Conservation (phyloP, 768 basidiomycete species). For the Symmetrospora coprosmae region DNA sequence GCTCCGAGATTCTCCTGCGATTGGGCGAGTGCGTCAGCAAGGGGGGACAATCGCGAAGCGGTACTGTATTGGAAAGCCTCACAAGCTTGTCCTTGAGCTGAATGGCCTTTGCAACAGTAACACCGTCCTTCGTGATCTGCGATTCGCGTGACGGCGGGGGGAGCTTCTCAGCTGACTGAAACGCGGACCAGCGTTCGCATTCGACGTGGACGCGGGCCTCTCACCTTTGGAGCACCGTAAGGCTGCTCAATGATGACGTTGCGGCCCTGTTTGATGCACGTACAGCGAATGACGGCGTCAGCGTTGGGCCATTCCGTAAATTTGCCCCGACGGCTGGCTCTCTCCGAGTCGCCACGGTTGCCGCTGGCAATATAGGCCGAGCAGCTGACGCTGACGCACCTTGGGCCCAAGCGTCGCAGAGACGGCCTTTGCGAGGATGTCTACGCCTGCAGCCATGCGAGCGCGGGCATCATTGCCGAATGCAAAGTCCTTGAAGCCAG, state of each 20-base stretch:
- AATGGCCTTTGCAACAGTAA: slow-evolving; percentile 91
- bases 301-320: not conserved
- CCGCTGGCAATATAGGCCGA: not conserved
- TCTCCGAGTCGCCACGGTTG: not conserved
- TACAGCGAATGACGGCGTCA: not conserved
- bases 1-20: slow-evolving; percentile 6
- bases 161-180: too few relatives aligned
- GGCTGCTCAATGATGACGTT: slow-evolving; percentile 90
- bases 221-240: slow-evolving; percentile 42
- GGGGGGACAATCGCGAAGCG: too few relatives aligned
- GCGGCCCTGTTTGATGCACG: slow-evolving; percentile 46
- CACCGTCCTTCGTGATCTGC: slow-evolving; percentile 19
- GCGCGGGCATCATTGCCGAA: slow-evolving; percentile 88
- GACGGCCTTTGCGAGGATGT: slow-evolving; percentile 91
- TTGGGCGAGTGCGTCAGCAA: too few relatives aligned
- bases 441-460: slow-evolving; percentile 78
- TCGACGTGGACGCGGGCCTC: not conserved
- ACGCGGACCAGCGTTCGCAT: too few relatives aligned
- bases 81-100: slow-evolving; percentile 93
- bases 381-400: slow-evolving; percentile 42
- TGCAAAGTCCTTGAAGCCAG: slow-evolving; percentile 76
- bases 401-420: slow-evolving; percentile 93
- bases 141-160: too few relatives aligned
- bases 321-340: not conserved
- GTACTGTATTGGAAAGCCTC: too few relatives aligned